Evolutionary conservation across 1,284 basidiomycete species (phyloP), one percentile per base, ranked within the genome.

Genomic region (Ustilago trichophora): DNA sequence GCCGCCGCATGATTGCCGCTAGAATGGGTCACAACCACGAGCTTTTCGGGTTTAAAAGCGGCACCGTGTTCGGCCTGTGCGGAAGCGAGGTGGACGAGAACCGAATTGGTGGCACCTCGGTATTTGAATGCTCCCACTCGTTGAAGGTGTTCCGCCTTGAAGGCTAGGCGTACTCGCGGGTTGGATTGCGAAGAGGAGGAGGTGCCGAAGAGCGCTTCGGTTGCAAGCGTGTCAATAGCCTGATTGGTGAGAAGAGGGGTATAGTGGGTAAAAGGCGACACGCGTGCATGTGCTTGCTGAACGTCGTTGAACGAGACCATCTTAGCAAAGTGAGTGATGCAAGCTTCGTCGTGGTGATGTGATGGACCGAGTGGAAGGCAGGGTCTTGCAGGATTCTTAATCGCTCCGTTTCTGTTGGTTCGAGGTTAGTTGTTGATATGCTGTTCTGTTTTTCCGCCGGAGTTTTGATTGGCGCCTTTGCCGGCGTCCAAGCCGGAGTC

Each of bases 111-210:
- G 6, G 85, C 85, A 3, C 85, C 85, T 27, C 85, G 79, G 49
- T 84, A 83, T 72, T 86, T 86, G 83, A 86, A 86, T 0, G 85
- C 85, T 44, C 85, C 85, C 18, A 85, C 83, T 50, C 83, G 84
- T 72, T 86, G 85, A 26, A 85, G 77, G 74, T 86, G 85, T 72
- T 86, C 85, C 26, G 84, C 84, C 66, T 86, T 86, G 82, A 86
- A 85, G 12, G 71, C 73, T 8, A 77, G 47, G 10, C 64, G 63
- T 7, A 77, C 33, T 3, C 41, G 50, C 54, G 46, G 4, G 5
- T 15, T 10, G 6, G 37, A 25, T 4, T 36, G 19, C 9, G 56
- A 11, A 19, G 49, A 26, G 11, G 45, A 15, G 8, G 24, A 9
- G 21, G 44, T n/a, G 37, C 51, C 59, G 18, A 75, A 53, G 3